Conservation (phyloP, 805 yeast species). For the Wickerhamomyces subpelliculosus region DNA sequence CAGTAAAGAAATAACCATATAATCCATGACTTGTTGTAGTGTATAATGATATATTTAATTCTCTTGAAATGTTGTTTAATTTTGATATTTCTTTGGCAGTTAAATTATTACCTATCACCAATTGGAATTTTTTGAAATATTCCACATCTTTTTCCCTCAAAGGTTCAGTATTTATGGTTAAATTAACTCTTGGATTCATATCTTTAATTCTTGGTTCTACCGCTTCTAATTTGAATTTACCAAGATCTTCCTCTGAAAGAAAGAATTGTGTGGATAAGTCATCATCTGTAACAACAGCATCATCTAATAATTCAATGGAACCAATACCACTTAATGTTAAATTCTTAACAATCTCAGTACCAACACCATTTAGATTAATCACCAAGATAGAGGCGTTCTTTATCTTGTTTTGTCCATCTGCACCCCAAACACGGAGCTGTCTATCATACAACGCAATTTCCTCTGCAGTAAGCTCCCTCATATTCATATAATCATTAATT, state of each 20-base stretch:
- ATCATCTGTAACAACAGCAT: slow-evolving; percentile 41
- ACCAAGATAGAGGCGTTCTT: slow-evolving; percentile 66
- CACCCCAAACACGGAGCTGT: slow-evolving; percentile 93
- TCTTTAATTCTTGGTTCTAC: slow-evolving; percentile 54
- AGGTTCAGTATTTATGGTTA: slow-evolving; percentile 35
- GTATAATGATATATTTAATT: slow-evolving; percentile 56
- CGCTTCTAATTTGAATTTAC: slow-evolving; percentile 46
- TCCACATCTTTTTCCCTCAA: slow-evolving; percentile 13
- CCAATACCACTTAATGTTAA: slow-evolving; percentile 87
- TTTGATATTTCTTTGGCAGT: slow-evolving; percentile 29
- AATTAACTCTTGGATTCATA: slow-evolving; percentile 71
- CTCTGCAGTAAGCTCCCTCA: slow-evolving; percentile 37
- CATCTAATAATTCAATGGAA: slow-evolving; percentile 62
- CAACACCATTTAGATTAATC: slow-evolving; percentile 69
- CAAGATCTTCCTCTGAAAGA: slow-evolving; percentile 48
- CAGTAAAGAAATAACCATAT: slow-evolving; percentile 77
- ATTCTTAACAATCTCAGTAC: slow-evolving; percentile 79
- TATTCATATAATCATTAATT: not conserved
- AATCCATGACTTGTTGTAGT: slow-evolving; percentile 68
- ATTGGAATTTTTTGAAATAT: slow-evolving; percentile 51
- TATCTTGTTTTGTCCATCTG: slow-evolving; percentile 79
- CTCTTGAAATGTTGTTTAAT: slow-evolving; percentile 52
- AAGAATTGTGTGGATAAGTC: slow-evolving; percentile 77
- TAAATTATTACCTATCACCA: slow-evolving; percentile 73
- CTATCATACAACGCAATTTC: slow-evolving; percentile 91